A percentile compares a stretch with the other conserved stretches of the same genome.
phyloP scores from a whole-genome alignment of 2,329 filamentous ascomycete species.

The Scleromitrula shiraiana region DNA sequence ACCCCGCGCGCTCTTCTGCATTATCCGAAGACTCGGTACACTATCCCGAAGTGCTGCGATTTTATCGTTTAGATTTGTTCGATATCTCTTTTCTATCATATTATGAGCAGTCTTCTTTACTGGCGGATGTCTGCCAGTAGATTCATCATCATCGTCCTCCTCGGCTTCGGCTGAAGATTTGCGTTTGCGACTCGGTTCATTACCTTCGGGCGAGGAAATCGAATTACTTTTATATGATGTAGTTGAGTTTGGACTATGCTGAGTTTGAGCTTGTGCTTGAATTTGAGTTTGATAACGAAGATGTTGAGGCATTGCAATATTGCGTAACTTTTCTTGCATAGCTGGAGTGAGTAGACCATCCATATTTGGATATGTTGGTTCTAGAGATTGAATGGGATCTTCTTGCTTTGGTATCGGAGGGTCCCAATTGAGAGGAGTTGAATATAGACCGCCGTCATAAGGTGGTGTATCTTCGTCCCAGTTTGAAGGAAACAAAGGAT shows the following conservation, averaged over 20 bases:
- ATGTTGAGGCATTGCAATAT: constrained; percentile 56
- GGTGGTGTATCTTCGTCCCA: constrained; percentile 27
- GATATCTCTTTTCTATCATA: constrained; percentile 95
- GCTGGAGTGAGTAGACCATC: constrained; percentile 44
- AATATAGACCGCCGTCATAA: constrained; percentile 28
- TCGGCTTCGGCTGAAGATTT: constrained; percentile 56
- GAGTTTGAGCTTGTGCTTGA: constrained; percentile 34
- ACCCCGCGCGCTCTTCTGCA: constrained; percentile 62
- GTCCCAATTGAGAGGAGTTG: constrained; percentile 29
- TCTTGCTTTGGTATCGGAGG: constrained; percentile 22
- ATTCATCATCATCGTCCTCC: constrained; percentile 53
- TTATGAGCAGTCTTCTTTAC: constrained; percentile 94
- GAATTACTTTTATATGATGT: constrained; percentile 39
- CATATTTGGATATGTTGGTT: constrained; percentile 10
- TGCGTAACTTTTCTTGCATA: constrained; percentile 52
- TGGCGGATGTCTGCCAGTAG: constrained; percentile 47
- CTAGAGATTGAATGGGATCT: constrained; percentile 11
- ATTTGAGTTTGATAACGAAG: constrained; percentile 41
- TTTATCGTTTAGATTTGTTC: constrained; percentile 95
- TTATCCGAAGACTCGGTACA: constrained; percentile 80
- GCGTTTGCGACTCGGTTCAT: constrained; percentile 51
- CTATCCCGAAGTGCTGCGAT: constrained; percentile 88
- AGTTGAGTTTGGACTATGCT: constrained; percentile 48
- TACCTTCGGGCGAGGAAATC: constrained; percentile 54
- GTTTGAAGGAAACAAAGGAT: constrained; percentile 22